Evolutionary conservation across 2,329 filamentous ascomycete species (phyloP).

Genomic region (Penicillium polonicum): DNA sequence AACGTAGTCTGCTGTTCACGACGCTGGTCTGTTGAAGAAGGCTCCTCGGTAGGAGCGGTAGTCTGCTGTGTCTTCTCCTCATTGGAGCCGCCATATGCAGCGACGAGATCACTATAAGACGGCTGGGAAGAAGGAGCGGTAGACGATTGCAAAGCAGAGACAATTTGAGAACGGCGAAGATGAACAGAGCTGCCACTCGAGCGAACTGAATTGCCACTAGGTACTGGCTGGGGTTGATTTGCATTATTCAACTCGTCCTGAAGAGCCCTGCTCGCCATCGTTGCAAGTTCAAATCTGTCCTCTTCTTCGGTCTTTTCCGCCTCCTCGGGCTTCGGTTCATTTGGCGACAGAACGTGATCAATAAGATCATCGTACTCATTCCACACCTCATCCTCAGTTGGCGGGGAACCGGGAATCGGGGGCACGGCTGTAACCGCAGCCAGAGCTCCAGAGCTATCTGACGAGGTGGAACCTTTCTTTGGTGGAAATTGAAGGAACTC

Average conservation of each 20-base stretch:
- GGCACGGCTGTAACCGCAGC: slow-evolving; percentile 65
- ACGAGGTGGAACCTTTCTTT: slow-evolving; percentile 69
- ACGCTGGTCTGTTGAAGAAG: slow-evolving; percentile 18
- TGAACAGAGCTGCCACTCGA: slow-evolving; percentile 39
- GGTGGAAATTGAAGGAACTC: slow-evolving; percentile 76
- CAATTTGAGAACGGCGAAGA: slow-evolving; percentile 52
- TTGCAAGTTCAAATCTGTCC: slow-evolving; percentile 39
- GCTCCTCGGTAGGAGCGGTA: slow-evolving; percentile 9
- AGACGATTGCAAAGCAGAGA: slow-evolving; percentile 51
- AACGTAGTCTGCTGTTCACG: slow-evolving; percentile 29
- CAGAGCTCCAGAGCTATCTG: slow-evolving; percentile 63
- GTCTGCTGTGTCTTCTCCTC: slow-evolving; percentile 15
- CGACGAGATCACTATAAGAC: slow-evolving; percentile 55
- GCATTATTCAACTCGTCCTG: slow-evolving; percentile 36
- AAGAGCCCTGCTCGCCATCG: slow-evolving; percentile 39
- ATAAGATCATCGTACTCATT: slow-evolving; percentile 90
- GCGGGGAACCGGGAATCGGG: slow-evolving; percentile 60
- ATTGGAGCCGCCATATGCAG: slow-evolving; percentile 47
- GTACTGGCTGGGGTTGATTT: slow-evolving; percentile 9
- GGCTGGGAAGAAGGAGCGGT: slow-evolving; percentile 52
- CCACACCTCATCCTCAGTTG: slow-evolving; percentile 86
- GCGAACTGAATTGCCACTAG: slow-evolving; percentile 26
- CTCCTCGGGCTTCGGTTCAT: slow-evolving; percentile 25
- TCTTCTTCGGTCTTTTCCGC: slow-evolving; percentile 15
- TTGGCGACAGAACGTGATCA: slow-evolving; percentile 62